Evolutionary conservation across 2,329 filamentous ascomycete species (phyloP).

Genomic region (Aureobasidium melanogenum): DNA sequence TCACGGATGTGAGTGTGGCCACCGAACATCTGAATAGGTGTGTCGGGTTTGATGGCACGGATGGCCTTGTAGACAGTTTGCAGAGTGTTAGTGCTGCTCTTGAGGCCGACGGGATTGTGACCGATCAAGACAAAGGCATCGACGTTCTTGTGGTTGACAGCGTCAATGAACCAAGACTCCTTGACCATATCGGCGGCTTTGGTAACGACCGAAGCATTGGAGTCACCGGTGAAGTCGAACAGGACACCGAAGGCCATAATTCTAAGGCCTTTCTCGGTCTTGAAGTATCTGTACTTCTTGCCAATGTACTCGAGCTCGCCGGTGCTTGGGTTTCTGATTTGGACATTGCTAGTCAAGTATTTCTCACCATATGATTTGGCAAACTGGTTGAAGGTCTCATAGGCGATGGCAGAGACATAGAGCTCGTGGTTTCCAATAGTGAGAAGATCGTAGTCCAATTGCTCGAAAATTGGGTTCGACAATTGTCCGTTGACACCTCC

Average conservation of each 20-base stretch:
- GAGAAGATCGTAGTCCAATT: slow-evolving; percentile 45
- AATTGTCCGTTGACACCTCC: slow-evolving; percentile 44
- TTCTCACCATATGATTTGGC: slow-evolving; percentile 48
- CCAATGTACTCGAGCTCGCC: slow-evolving; percentile 39
- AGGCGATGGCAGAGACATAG: slow-evolving; percentile 53
- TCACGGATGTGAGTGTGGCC: slow-evolving; percentile 59
- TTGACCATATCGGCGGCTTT: slow-evolving; percentile 44
- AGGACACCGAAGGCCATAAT: slow-evolving; percentile 47
- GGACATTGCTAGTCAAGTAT: slow-evolving; percentile 47
- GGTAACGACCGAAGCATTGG: slow-evolving; percentile 53
- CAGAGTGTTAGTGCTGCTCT: slow-evolving; percentile 33
- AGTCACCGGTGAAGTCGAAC: slow-evolving; percentile 47
- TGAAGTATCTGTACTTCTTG: slow-evolving; percentile 41
- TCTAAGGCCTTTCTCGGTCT: slow-evolving; percentile 38
- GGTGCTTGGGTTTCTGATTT: slow-evolving; percentile 38
- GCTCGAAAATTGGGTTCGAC: slow-evolving; percentile 45
- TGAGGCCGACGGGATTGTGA: slow-evolving; percentile 48
- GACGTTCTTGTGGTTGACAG: slow-evolving; percentile 48
- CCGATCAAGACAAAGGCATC: slow-evolving; percentile 57
- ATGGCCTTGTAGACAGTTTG: slow-evolving; percentile 49
- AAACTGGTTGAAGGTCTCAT: slow-evolving; percentile 53
- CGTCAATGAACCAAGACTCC: slow-evolving; percentile 52
- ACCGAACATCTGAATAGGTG: slow-evolving; percentile 57
- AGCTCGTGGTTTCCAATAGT: slow-evolving; percentile 58
- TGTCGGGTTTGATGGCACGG: slow-evolving; percentile 46